Evolutionary conservation across 352 stramenopile genomes (phyloP), one percentile per base, ranked within the genome.

Genomic region (Sclerospora graminicola): DNA sequence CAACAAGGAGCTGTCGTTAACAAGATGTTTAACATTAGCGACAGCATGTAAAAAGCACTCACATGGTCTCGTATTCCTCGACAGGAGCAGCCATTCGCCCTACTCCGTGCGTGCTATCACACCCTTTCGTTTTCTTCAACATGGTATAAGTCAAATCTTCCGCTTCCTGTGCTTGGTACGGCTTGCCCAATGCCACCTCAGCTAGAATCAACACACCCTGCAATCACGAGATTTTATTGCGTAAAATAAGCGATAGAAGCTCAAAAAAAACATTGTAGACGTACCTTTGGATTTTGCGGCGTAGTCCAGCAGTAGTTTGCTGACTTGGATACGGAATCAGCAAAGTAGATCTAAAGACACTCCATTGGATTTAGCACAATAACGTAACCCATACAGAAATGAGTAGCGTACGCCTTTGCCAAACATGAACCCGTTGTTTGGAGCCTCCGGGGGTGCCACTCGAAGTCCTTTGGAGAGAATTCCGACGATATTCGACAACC

Each of bases 361-460:
- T n/a, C n/a, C n/a, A n/a, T n/a, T n/a, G n/a, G n/a, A n/a, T n/a
- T n/a, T n/a, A n/a, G n/a, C n/a, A n/a, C n/a, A n/a, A n/a, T n/a
- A n/a, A n/a, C n/a, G n/a, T n/a, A n/a, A n/a, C n/a, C n/a, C n/a
- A n/a, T n/a, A n/a, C n/a, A n/a, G n/a, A n/a, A n/a, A n/a, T n/a
- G n/a, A n/a, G n/a, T n/a, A n/a, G 66, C 68, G 33, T 68, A 87
- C 75, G 6, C 83, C 83, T 65, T 92, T 93, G 61, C 82, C 81
- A 47, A 90, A 94, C 65, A 78, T 72, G 61, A 84, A 90, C 41
- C 83, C 83, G 35, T 82, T 82, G 27, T 57, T 67, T 1, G 78
- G 78, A 0, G 80, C 82, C 42, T 95, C 82, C 1, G 82, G 63
- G 8, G 83, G 83, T 11, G 83, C 83, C 21, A 95, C 66, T 4